phyloP scores from a whole-genome alignment of 139 green algal species.

The Chlorella sorokiniana region DNA sequence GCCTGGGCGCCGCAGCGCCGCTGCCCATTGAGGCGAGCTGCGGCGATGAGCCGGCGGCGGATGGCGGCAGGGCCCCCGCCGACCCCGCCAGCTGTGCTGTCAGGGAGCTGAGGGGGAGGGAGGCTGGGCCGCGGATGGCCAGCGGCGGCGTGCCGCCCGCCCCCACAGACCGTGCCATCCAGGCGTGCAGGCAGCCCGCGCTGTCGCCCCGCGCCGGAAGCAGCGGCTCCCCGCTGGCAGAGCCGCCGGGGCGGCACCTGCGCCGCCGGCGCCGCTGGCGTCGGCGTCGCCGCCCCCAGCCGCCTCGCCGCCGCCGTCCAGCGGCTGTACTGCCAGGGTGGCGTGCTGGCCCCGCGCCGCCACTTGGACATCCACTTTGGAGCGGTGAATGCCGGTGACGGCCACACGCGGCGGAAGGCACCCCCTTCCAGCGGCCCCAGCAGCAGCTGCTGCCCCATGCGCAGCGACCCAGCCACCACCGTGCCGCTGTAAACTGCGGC shows the following conservation, averaged over 20 bases:
- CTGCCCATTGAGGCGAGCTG: not conserved
- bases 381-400: slow-evolving; percentile 74
- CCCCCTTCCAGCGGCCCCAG: slow-evolving; percentile 67
- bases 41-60: not conserved
- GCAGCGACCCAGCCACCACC: slow-evolving; percentile 63
- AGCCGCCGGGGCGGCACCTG: not conserved
- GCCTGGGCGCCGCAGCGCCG: not conserved
- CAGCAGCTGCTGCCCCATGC: slow-evolving; percentile 66
- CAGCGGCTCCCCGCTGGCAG: not conserved
- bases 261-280: not conserved
- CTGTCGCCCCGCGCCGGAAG: slow-evolving; percentile 13
- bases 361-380: slow-evolving; percentile 62
- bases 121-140: not conserved
- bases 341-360: slow-evolving; percentile 68
- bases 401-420: slow-evolving; percentile 61
- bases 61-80: not conserved
- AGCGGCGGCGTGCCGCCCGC: not conserved
- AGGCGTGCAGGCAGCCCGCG: slow-evolving; percentile 36
- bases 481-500: slow-evolving; percentile 74
- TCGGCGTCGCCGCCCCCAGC: not conserved
- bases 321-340: slow-evolving; percentile 54
- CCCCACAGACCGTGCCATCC: not conserved
- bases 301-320: slow-evolving; percentile 3
- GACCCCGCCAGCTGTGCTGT: slow-evolving; percentile 5
- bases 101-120: not conserved